A percentile compares a stretch with the other conserved stretches of the same genome.
phyloP scores from a whole-genome alignment of 192 early-diverging fungal genomes.

The Entomortierella beljakovae region DNA sequence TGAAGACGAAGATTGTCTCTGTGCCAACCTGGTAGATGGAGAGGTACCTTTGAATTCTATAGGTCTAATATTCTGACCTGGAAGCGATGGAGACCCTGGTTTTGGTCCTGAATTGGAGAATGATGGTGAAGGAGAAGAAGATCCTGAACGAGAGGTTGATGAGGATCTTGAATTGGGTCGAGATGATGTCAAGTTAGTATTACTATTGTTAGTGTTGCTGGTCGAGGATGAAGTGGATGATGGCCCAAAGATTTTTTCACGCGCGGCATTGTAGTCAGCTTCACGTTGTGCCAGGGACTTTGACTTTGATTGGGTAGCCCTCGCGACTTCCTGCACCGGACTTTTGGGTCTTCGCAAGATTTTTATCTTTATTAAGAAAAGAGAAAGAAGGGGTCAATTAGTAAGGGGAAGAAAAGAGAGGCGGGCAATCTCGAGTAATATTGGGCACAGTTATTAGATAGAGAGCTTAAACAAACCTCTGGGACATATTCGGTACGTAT shows the following conservation, averaged over 20 bases:
- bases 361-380: constrained; percentile 18
- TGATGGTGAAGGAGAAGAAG: background rate
- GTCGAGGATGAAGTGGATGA: constrained; percentile 5
- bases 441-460: background rate
- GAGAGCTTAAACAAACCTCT: constrained; percentile 9
- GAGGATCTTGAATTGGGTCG: constrained; percentile 8
- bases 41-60: constrained; percentile 26
- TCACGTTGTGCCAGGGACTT: constrained; percentile 41
- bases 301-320: background rate
- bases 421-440: background rate
- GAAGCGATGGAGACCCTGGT: background rate
- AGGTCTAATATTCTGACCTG: constrained; percentile 11
- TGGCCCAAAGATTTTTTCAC: constrained; percentile 54
- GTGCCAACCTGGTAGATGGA: constrained; percentile 3
- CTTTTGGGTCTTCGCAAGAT: constrained; percentile 48
- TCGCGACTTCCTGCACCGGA: constrained; percentile 18
- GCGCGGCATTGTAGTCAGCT: constrained; percentile 44
- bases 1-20: background rate
- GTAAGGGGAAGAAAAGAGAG: too few species aligned
- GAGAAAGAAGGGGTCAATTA: too few species aligned
- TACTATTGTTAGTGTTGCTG: constrained; percentile 1
- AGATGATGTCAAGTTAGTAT: background rate
- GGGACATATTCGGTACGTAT: constrained; percentile 48
- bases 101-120: background rate
- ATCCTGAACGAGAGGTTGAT: constrained; percentile 10